Conservation (phyloP, 352 stramenopile genomes). For the Phytophthora vignae region DNA sequence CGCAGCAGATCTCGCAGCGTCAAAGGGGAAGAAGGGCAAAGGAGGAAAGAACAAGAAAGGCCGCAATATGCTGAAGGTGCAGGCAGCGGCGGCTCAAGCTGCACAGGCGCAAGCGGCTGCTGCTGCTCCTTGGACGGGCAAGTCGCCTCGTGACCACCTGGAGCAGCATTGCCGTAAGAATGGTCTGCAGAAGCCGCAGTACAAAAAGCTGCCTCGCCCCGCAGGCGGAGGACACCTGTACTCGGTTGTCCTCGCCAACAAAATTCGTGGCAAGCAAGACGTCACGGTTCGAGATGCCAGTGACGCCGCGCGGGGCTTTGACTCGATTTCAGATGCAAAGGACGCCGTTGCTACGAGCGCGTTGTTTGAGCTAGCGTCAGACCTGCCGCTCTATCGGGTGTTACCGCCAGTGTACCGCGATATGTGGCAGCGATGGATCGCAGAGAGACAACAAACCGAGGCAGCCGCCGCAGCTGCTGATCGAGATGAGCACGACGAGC, state of each 20-base stretch:
- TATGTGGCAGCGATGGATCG: slow-evolving; percentile 87
- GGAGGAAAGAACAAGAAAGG: slow-evolving; percentile 46
- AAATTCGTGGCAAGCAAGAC: slow-evolving; percentile 48
- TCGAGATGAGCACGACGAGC: slow-evolving; percentile 60
- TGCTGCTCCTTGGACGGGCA: slow-evolving; percentile 63
- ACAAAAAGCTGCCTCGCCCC: slow-evolving; percentile 53
- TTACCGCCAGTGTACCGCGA: slow-evolving; percentile 89
- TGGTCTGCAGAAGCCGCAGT: slow-evolving; percentile 83
- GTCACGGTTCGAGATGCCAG: slow-evolving; percentile 47
- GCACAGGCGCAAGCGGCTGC: slow-evolving; percentile 27
- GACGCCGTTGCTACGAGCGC: slow-evolving; percentile 82
- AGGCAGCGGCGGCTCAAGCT: slow-evolving; percentile 31
- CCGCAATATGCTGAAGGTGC: slow-evolving; percentile 35
- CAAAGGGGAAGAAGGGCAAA: slow-evolving; percentile 47
- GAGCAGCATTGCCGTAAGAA: slow-evolving; percentile 91
- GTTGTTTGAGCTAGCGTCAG: slow-evolving; percentile 88
- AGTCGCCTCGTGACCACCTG: slow-evolving; percentile 90
- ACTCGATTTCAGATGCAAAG: slow-evolving; percentile 76
- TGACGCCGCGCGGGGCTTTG: slow-evolving; percentile 53
- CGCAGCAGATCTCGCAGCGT: slow-evolving; percentile 24
- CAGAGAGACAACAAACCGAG: slow-evolving; percentile 46
- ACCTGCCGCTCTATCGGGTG: slow-evolving; percentile 89
- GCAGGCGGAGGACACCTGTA: slow-evolving; percentile 53
- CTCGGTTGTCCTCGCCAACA: slow-evolving; percentile 59
- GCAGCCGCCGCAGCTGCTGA: slow-evolving; percentile 44